Conservation (phyloP, 2,329 filamentous ascomycete genomes). For the Cyphellophora europaea region DNA sequence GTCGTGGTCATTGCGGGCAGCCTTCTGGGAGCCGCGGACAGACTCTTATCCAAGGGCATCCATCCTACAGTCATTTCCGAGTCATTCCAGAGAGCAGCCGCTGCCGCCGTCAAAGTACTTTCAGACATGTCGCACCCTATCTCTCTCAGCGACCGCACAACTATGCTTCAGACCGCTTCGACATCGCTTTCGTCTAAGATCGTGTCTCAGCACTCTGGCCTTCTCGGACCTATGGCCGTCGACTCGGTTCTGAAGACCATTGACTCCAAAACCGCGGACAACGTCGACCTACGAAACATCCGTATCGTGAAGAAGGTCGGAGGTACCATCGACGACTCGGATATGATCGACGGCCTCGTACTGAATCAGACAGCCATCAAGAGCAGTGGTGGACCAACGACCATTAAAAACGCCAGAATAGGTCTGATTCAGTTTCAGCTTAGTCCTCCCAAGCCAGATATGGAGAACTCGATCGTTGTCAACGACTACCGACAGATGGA, state of each 20-base stretch:
- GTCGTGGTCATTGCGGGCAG: constrained; percentile 97
- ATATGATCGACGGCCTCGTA: constrained; percentile 90
- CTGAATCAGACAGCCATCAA: constrained; percentile 90
- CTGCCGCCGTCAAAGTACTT: constrained; percentile 77
- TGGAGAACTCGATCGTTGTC: constrained; percentile 99
- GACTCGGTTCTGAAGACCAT: constrained; percentile 94
- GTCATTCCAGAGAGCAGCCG: constrained; percentile 89
- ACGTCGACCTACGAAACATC: constrained; percentile 94
- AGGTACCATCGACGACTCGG: constrained; percentile 95
- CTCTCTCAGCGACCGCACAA: constrained; percentile 74
- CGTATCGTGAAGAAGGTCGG: constrained; percentile 96
- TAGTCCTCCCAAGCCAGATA: constrained; percentile 95
- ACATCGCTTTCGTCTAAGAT: constrained; percentile 98
- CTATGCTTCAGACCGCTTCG: constrained; percentile 90
- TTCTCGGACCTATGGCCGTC: constrained; percentile 94
- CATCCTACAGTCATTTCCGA: constrained; percentile 98
- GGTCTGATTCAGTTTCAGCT: constrained; percentile 98
- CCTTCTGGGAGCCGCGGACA: constrained; percentile 85
- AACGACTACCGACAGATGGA: constrained; percentile 99
- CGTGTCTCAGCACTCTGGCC: constrained; percentile 90
- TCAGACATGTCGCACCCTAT: constrained; percentile 96
- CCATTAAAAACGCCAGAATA: constrained; percentile 97
- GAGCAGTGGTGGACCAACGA: constrained; percentile 77
- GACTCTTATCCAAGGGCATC: constrained; percentile 82
- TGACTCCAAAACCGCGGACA: constrained; percentile 88